Evolutionary conservation across 2,329 filamentous ascomycete genomes (phyloP).

Genomic region (Ceratocystis destructans): DNA sequence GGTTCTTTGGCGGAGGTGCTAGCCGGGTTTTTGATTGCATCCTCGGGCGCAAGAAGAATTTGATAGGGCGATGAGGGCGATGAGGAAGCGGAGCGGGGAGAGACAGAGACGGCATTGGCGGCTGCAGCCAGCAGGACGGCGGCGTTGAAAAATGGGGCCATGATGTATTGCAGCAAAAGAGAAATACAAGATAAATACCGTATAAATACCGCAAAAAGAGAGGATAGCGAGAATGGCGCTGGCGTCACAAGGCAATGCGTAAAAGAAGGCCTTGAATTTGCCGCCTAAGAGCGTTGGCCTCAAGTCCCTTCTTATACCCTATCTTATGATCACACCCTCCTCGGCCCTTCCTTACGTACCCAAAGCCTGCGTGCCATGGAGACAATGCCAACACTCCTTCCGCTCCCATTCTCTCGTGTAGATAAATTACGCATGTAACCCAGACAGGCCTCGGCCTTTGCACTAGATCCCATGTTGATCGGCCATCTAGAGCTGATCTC

Average conservation of each 20-base stretch:
- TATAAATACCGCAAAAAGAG: too few species aligned
- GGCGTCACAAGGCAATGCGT: background rate
- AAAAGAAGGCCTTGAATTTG: background rate
- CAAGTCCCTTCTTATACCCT: background rate
- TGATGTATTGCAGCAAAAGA: background rate
- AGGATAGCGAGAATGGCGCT: background rate
- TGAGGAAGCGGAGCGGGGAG: background rate
- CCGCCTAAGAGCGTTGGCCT: background rate
- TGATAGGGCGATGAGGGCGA: conserved; percentile 3
- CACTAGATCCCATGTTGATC: background rate
- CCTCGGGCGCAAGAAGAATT: conserved; percentile 14
- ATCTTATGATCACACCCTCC: background rate
- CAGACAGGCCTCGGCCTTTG: background rate
- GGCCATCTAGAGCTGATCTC: conserved; percentile 6
- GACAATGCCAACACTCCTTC: background rate
- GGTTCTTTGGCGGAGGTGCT: conserved; percentile 24
- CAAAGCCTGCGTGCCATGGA: background rate
- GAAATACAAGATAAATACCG: too few species aligned
- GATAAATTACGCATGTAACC: background rate
- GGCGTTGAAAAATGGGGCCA: conserved; percentile 14
- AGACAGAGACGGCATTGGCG: conserved; percentile 6
- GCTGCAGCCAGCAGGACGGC: conserved; percentile 9
- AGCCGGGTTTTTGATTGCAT: conserved; percentile 11
- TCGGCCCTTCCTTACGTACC: background rate
- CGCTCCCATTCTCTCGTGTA: background rate